These are phyloP conservation scores for Diaporthe destruens DNA, from an alignment of 2,329 filamentous ascomycete genomes.

Conservation along the genomic window DNA sequence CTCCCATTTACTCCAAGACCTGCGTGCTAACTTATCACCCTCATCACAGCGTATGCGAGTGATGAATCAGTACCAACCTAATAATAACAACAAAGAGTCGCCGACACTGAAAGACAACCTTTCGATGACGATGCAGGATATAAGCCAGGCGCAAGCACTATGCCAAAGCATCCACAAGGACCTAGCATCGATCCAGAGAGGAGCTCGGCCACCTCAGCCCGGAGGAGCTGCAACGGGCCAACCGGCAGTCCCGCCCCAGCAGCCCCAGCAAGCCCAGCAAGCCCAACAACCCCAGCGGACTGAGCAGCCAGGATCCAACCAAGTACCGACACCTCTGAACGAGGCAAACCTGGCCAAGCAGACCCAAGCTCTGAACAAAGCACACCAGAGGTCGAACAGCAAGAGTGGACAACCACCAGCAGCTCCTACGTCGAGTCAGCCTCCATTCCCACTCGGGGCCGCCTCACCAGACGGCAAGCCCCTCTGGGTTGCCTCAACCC, in stretches of 20 bases:
- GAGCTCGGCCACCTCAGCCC: slow-evolving; percentile 41
- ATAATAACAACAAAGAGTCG: slow-evolving; percentile 61
- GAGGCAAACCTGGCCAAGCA: slow-evolving; percentile 66
- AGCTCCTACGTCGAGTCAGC: slow-evolving; percentile 69
- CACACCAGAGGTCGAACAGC: slow-evolving; percentile 58
- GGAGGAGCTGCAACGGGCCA: slow-evolving; percentile 50
- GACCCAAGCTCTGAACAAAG: slow-evolving; percentile 61
- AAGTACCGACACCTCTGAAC: slow-evolving; percentile 50
- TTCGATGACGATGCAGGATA: slow-evolving; percentile 63
- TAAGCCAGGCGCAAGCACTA: slow-evolving; percentile 66
- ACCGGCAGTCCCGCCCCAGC: slow-evolving; percentile 42
- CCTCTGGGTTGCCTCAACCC: slow-evolving; percentile 64
- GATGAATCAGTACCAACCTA: slow-evolving; percentile 62
- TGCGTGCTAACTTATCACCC: slow-evolving; percentile 50
- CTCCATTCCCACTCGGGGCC: slow-evolving; percentile 68
- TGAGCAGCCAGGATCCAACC: slow-evolving; percentile 25
- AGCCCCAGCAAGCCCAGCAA: not conserved
- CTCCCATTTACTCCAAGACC: not conserved
- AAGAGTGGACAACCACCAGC: slow-evolving; percentile 65
- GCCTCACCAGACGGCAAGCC: slow-evolving; percentile 72
- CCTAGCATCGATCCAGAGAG: slow-evolving; percentile 46
- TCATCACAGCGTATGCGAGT: slow-evolving; percentile 63
- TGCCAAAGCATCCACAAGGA: slow-evolving; percentile 54
- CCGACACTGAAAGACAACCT: slow-evolving; percentile 61
- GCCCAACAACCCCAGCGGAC: slow-evolving; percentile 46